Base-by-base conservation (phyloP, 1,284 basidiomycete species). In the Tylopilus sp. region DNA sequence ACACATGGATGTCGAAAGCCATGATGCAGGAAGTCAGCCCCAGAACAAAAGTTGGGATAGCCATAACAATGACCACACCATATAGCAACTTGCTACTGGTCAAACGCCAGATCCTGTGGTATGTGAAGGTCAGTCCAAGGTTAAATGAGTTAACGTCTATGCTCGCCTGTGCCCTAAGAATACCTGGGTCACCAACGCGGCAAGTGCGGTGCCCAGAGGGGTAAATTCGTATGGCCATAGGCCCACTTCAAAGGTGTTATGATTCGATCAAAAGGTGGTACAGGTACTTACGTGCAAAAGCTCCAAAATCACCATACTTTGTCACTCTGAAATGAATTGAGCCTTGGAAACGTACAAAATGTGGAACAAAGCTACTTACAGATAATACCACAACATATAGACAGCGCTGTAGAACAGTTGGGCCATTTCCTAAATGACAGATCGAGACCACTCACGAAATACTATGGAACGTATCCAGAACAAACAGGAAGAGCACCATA, bases 401-500 rank as follows among this genome's bases (percentile, higher is more conserved):
- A 74, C 57, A 33, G 13, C 61, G 10, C 72, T 72, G 52, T 22
- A 10, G 33, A 36, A 64, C 41, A 41, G 5, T 47, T 24, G 15
- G 47, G 47, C 8, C 2, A 29, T 3, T 39, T 13, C 10, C 10
- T 19, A 33, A 16, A 18, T 7, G 19, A 15, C 4, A 7, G 4
- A 39, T 39, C 13, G 10, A 51, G 47, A 8, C 15, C 26, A 69
- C 74, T 65, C 57, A 72, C 67, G 69, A 63, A 15, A 70, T 67
- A 70, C 81, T 86, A 63, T 86, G 84, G 47, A 84, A 67, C 2
- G 82, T 81, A 69, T 86, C 84, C 58, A 84, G 67, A n/a, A 78
- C 18, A 70, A 84, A 86, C 19, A 86, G 69, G 52, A 75, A 70
- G 5, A 77, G 64, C 2, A 86, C 81, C 67, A 84, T 79, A 53